phyloP scores from a whole-genome alignment of 768 basidiomycete genomes.

The Symmetrospora coprosmae region DNA sequence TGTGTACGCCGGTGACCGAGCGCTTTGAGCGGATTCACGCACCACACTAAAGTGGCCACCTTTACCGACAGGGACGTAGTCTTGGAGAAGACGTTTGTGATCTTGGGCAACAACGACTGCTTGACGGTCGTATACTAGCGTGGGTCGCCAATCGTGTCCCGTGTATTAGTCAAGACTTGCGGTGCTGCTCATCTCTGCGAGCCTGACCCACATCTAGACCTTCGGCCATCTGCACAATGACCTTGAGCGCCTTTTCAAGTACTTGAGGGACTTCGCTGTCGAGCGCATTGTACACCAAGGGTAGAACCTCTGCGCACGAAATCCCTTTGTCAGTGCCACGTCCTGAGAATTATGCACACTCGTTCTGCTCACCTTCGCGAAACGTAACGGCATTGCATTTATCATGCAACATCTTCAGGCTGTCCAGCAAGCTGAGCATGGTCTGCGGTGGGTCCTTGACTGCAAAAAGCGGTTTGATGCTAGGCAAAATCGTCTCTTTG shows the following conservation, averaged over 20 bases:
- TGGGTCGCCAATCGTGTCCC: constrained; percentile 38
- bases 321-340: neutral
- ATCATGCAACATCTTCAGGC: constrained; percentile 65
- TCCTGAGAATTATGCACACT: constrained; percentile 34
- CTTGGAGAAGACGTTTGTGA: constrained; percentile 63
- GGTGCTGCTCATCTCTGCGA: too few relatives aligned
- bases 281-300: constrained; percentile 84
- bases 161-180: neutral
- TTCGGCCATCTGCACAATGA: constrained; percentile 69
- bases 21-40: neutral
- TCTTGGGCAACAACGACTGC: constrained; percentile 41
- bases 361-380: constrained; percentile 74
- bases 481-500: constrained; percentile 62
- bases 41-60: constrained; percentile 40
- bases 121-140: constrained; percentile 91
- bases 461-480: constrained; percentile 72
- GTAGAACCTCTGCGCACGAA: constrained; percentile 61
- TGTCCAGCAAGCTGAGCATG: constrained; percentile 84
- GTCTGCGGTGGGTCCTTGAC: constrained; percentile 94
- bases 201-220: constrained; percentile 1
- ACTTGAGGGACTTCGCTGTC: constrained; percentile 88
- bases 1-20: constrained; percentile 18
- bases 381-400: constrained; percentile 80
- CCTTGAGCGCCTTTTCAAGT: constrained; percentile 74
- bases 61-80: constrained; percentile 81